phyloP scores from a whole-genome alignment of 2,329 filamentous ascomycete genomes.

The Verticillium tricorpus region DNA sequence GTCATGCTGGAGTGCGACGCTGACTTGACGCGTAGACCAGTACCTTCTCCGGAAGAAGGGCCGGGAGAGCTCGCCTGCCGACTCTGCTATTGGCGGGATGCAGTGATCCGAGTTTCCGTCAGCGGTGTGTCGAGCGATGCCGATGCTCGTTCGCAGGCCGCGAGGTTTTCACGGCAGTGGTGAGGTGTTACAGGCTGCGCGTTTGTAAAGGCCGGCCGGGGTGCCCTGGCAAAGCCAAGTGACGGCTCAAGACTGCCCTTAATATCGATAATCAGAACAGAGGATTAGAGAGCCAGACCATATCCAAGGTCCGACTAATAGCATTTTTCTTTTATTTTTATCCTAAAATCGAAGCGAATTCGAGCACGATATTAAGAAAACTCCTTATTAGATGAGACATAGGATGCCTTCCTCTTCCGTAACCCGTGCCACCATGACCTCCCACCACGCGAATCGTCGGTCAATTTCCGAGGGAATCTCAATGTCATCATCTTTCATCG shows the following conservation, averaged over 20 bases:
- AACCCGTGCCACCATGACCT: constrained; percentile 28
- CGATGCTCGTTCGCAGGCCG: too few species aligned
- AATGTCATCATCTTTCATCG: constrained; percentile 9
- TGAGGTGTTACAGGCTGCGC: too few species aligned
- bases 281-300: too few species aligned
- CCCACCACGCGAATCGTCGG: constrained; percentile 33
- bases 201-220: too few species aligned
- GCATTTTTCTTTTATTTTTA: too few species aligned
- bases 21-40: constrained; percentile 22
- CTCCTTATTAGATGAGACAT: constrained; percentile 29
- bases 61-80: constrained; percentile 22
- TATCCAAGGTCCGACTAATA: too few species aligned
- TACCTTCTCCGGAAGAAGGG: constrained; percentile 29
- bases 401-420: constrained; percentile 27
- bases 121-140: background rate
- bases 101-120: background rate
- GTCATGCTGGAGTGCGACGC: constrained; percentile 13
- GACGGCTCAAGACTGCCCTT: too few species aligned
- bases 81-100: constrained; percentile 24
- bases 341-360: too few species aligned
- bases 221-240: too few species aligned
- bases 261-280: too few species aligned
- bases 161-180: too few species aligned
- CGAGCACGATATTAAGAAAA: too few species aligned
- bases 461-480: constrained; percentile 18